Base-by-base conservation (phyloP, 371 early-diverging fungal species). In the Saksenaea oblongispora region DNA sequence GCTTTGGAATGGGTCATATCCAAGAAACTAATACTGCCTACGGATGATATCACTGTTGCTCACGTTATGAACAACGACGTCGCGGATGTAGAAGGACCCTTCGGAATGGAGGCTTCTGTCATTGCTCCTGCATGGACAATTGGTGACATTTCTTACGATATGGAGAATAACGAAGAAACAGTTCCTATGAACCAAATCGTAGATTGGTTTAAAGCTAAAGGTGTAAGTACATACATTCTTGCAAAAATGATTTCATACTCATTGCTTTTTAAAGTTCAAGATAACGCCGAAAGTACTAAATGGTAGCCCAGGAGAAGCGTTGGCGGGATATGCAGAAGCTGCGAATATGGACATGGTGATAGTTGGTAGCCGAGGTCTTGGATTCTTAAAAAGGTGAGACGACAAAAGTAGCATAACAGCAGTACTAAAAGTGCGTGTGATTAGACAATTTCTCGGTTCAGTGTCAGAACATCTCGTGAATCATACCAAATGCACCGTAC, bases 11-110 rank as follows among this genome's bases (percentile, higher is more conserved):
- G 76, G 72, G 59, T 70, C 2, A 22, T 75, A 0, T 18, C 56
- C 5, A 74, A 72, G 7, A 22, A 67, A 15, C 24, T 63, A 13
- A 22, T 75, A 26, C 56, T 63, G 55, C 54, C 70, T 5, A 63
- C 66, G 1, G 76, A 72, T 44, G 56, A 63, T 14, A 65, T 75
- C 10, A 63, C 63, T 0, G 26, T 75, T 14, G 66, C 66, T 11
- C 67, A 61, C 4, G 70, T 72, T 47, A 41, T 72, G 31, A 70
- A 75, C 34, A 73, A 75, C 26, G 73, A 72, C 42, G 65, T 71
- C 4, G 54, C 66, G 26, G 62, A 64, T 14, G 64, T 76, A 7
- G 73, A 76, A 53, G 76, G 76, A 1, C 34, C 69, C 8, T 74
- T 71, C 66, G 74, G 74, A 0, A 56, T 71, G 34, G 74, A 74